Conservation (phyloP, 176 grass and related monocot genomes). For the Zea luxurians region DNA sequence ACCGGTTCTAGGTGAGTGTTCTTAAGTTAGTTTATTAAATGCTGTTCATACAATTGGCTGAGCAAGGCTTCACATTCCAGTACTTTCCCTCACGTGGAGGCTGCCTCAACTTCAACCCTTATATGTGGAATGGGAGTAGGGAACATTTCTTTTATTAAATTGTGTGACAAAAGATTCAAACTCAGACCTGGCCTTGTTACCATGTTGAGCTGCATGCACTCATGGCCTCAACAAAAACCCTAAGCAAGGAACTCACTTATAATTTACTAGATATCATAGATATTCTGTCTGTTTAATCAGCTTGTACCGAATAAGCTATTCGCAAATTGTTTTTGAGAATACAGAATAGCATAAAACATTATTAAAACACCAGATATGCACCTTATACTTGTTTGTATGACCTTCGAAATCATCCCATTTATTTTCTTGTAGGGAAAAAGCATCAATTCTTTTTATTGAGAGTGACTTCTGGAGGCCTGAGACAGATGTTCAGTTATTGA, state of each 20-base stretch:
- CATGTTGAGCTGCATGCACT: not conserved
- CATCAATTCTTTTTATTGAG: slow-evolving; percentile 67
- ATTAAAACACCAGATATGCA: not conserved
- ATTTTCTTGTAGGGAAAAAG: slow-evolving; percentile 42
- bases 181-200: not conserved
- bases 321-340: not conserved
- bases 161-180: not conserved
- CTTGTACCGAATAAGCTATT: not conserved
- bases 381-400: not conserved
- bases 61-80: not conserved
- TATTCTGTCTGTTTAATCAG: not conserved
- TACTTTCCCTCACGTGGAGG: not conserved
- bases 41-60: not conserved
- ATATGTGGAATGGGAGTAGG: not conserved
- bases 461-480: slow-evolving; percentile 63
- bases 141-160: not conserved
- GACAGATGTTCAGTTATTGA: slow-evolving; percentile 51
- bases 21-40: slow-evolving; percentile 17
- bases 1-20: slow-evolving; percentile 51
- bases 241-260: not conserved
- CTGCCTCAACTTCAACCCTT: not conserved
- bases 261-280: not conserved
- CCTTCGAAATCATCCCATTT: slow-evolving; percentile 6
- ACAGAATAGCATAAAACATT: not conserved
- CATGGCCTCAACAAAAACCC: not conserved